Percentiles rank a stretch among this genome's conserved stretches.
Conservation (phyloP, 345 rosid genomes). For the Syzygium grande region DNA sequence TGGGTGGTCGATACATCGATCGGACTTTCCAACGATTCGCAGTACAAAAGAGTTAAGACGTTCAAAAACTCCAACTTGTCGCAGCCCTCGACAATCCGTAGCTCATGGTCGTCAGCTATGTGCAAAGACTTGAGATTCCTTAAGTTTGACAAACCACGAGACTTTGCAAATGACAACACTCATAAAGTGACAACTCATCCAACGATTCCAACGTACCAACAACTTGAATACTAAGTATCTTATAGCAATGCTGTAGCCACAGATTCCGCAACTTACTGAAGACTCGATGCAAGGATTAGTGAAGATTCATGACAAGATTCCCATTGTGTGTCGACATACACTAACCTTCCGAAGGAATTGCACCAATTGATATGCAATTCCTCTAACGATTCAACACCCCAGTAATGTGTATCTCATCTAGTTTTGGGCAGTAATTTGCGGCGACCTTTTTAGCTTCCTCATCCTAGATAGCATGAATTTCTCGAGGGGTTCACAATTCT, state of each 20-base stretch:
- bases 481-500: neutral
- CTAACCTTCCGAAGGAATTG: neutral
- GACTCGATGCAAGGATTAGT: neutral
- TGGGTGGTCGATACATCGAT: too few relatives aligned
- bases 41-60: too few relatives aligned
- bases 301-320: neutral
- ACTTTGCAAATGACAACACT: too few relatives aligned
- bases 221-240: neutral
- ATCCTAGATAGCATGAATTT: neutral
- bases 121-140: too few relatives aligned
- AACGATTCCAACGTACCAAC: too few relatives aligned
- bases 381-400: neutral
- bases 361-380: accelerated
- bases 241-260: accelerated
- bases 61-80: too few relatives aligned
- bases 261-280: neutral
- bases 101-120: accelerated
- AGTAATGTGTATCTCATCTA: neutral
- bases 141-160: too few relatives aligned
- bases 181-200: too few relatives aligned
- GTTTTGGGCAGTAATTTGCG: neutral
- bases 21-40: too few relatives aligned
- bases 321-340: accelerated
- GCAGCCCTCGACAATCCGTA: too few relatives aligned
- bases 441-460: neutral